phyloP scores from a whole-genome alignment of 1,139 yeast species.

The Hemisphaericaspora lyxosophila region DNA sequence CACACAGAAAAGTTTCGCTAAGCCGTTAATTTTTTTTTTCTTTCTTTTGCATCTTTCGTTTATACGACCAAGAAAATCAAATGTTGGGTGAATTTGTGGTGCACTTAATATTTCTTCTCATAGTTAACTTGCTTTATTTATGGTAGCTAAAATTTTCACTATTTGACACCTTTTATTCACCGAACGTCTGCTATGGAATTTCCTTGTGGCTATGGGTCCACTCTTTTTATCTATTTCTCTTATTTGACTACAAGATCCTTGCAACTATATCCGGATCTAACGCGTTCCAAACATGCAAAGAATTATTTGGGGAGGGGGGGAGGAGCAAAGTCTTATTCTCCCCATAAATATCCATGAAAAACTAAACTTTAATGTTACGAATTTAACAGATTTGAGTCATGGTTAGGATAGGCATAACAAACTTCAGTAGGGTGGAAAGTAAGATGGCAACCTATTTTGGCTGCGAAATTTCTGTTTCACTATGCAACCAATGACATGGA shows the following conservation, averaged over 20 bases:
- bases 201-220: not conserved
- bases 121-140: no score
- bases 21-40: not conserved
- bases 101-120: not conserved
- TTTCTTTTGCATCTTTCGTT: no score
- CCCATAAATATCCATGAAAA: not conserved
- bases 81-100: not conserved
- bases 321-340: no score
- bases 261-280: not conserved
- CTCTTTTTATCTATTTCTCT: not conserved
- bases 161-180: no score
- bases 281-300: not conserved
- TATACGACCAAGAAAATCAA: not conserved
- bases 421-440: no score
- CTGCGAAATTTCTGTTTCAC: not conserved
- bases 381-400: not conserved
- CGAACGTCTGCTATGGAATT: no score
- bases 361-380: not conserved
- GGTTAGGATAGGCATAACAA: not conserved
- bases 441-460: not conserved
- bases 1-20: not conserved
- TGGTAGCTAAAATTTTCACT: no score
- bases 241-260: not conserved
- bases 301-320: no score
- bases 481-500: not conserved